Base-by-base conservation (phyloP, 345 rosid species). In the Xanthoceras sorbifolium region DNA sequence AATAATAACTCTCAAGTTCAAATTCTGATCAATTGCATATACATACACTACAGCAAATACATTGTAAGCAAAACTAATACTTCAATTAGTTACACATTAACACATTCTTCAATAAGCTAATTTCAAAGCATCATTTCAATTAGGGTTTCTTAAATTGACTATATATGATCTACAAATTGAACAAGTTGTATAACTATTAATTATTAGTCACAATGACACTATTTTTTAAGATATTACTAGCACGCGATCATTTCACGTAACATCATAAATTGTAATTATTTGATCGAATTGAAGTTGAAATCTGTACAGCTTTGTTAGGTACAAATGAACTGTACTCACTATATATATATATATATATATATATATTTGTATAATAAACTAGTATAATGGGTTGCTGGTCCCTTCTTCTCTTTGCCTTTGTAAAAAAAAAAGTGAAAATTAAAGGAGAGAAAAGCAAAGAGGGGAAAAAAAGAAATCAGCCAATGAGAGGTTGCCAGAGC, bases 331-430 rank as follows among this genome's bases (percentile, higher is more conserved):
- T n/a, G n/a, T n/a, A n/a, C n/a, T n/a, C n/a, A n/a, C n/a, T n/a
- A n/a, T n/a, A n/a, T n/a, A n/a, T n/a, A n/a, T n/a, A n/a, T n/a
- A n/a, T n/a, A n/a, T n/a, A n/a, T n/a, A n/a, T n/a, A n/a, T n/a
- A n/a, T n/a, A 63, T 63, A 74, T 54, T 54, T 54, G 9, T 6
- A 17, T 17, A 3, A 48, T 48, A 57, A 57, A 57, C 26, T 22
- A 57, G 1, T 22, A 22, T 20, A 57, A 57, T 57, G 62, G 62
- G 28, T 57, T n/a, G 50, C 74, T 80, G 80, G 81, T 78, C 80
- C 86, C 88, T 73, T 71, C 83, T 83, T 71, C 76, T 76, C 84
- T 86, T 78, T 71, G 54, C 44, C 86, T 83, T 71, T 81, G 85
- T 2, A 32, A 32, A 32, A 32, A 32, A 54, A 67, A 83, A 82